A percentile compares a stretch with the other conserved stretches of the same genome.
These are phyloP conservation scores for Nadsonia commutata DNA, from an alignment of 1,139 yeast genomes.

Conservation along the genomic window DNA sequence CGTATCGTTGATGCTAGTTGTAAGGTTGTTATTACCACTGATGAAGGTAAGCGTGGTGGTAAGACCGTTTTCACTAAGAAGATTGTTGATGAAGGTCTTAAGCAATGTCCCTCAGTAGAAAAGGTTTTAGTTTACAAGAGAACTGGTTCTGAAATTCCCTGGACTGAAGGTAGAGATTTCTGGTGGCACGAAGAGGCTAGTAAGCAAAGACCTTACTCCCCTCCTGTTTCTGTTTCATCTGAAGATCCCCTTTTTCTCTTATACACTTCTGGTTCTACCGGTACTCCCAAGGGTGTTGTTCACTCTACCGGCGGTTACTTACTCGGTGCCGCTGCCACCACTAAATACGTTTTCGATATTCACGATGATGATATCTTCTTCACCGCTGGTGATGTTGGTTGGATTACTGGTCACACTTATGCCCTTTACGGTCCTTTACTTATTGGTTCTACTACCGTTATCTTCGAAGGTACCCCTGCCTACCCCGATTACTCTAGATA, in stretches of 20 bases:
- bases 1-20: constrained; percentile 82
- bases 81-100: constrained; percentile 86
- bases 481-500: constrained; percentile 93
- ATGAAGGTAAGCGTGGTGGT: constrained; percentile 95
- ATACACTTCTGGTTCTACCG: constrained; percentile 94
- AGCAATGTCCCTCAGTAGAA: constrained; percentile 62
- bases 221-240: constrained; percentile 77
- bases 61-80: constrained; percentile 80
- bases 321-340: constrained; percentile 87
- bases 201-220: constrained; percentile 70
- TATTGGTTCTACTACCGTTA: constrained; percentile 80
- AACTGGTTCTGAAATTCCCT: constrained; percentile 58
- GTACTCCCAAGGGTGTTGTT: constrained; percentile 96
- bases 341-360: constrained; percentile 85
- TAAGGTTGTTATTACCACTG: constrained; percentile 84
- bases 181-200: constrained; percentile 86
- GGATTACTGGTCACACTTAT: constrained; percentile 98
- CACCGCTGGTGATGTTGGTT: constrained; percentile 98
- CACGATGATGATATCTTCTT: constrained; percentile 79
- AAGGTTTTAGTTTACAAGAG: constrained; percentile 78
- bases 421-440: constrained; percentile 87
- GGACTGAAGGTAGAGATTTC: constrained; percentile 74
- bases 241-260: constrained; percentile 91
- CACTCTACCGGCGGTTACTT: constrained; percentile 91
- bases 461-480: constrained; percentile 96